Evolutionary conservation across 768 basidiomycete genomes (phyloP), one percentile per base, ranked within the genome.

Genomic region (Pisolithus microcarpus): DNA sequence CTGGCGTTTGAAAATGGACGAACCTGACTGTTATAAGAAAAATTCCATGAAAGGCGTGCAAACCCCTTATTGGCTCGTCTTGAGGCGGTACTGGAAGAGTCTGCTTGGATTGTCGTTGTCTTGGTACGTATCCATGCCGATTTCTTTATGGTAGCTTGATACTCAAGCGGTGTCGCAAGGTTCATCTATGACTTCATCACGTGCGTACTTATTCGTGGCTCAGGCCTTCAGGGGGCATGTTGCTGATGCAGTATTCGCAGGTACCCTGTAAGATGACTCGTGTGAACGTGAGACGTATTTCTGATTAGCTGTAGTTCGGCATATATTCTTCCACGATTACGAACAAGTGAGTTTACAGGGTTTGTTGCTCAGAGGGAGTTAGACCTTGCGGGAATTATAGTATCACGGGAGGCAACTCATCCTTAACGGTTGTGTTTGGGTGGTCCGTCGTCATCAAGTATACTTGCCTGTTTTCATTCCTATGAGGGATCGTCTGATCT

Each of bases 391-490:
- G 34, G 34, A 34, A 34, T 13, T 10, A 11, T 34, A 87, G 82
- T 50, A 74, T 91, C 50, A 83, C 82, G 15, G 81, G 84, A 36
- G 65, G 69, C 24, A 64, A 67, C 28, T 60, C 63, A 9, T 73
- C 80, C 7, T 71, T 92, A 19, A 62, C 70, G 6, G 74, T 84
- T 40, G 74, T 86, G 11, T 82, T 93, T 54, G 91, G 91, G 16
- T 93, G 91, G 92, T 80, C 77, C 56, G 83, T 87, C 39, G 81
- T 93, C 26, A 85, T 91, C 71, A 87, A 88, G 88, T 88, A 64
- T 40, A 78, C 57, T 11, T 31, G 18, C 37, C 31, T 46, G 52
- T 26, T 42, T 7, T 47, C 46, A 44, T 18, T 26, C 67, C 66
- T 52, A 57, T 74, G 54, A 71, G 72, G 56, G 75, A 70, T 58